A percentile compares a stretch with the other conserved stretches of the same genome.
phyloP scores from a whole-genome alignment of 345 rosid species.

The Acer saccharum region DNA sequence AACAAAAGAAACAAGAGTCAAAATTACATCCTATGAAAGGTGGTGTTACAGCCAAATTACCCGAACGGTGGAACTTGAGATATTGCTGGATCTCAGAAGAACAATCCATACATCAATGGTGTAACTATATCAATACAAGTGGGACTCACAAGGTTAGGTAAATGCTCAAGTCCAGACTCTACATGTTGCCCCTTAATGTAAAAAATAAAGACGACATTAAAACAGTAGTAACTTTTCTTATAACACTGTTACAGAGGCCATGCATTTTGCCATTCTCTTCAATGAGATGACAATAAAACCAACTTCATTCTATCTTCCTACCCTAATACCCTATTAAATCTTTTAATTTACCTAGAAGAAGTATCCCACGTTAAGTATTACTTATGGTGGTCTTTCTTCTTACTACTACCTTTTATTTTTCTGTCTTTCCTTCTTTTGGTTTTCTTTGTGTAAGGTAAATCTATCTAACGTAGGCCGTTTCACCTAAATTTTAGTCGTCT shows the following conservation, averaged over 20 bases:
- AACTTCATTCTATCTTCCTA: neutral
- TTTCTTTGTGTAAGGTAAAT: neutral
- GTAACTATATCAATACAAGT: too few species aligned
- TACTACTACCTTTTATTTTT: neutral
- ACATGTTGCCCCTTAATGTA: neutral
- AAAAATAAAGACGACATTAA: neutral
- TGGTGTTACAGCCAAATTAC: neutral
- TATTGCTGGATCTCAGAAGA: neutral
- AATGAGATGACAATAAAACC: neutral
- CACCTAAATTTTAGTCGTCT: neutral
- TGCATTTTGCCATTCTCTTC: neutral
- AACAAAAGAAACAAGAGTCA: slow-evolving; percentile 11
- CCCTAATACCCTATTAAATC: neutral
- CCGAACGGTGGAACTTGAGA: too few species aligned
- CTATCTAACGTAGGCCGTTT: neutral
- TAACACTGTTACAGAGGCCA: neutral
- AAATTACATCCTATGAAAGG: neutral
- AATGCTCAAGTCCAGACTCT: neutral
- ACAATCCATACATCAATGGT: neutral
- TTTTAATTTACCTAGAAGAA: neutral
- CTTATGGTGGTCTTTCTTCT: neutral
- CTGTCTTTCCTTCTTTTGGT: neutral
- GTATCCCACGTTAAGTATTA: neutral
- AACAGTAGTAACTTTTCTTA: neutral
- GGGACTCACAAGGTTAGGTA: too few species aligned